Evolutionary conservation across 139 green algal species (phyloP).

Genomic region (Coccomyxa sp.): DNA sequence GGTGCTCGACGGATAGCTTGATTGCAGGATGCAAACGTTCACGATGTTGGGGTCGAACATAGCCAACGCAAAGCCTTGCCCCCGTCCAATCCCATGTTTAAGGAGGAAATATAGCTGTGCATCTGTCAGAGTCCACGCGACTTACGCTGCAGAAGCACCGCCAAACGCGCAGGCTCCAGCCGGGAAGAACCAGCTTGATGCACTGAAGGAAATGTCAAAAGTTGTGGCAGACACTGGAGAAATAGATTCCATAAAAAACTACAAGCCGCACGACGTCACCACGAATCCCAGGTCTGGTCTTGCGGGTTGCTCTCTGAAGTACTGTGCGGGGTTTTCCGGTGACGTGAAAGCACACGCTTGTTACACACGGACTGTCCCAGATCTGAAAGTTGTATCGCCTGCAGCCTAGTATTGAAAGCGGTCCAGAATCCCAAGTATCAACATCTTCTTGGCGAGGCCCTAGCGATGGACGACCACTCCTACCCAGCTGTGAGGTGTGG

Average conservation of each 20-base stretch:
- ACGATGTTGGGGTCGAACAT: too few relatives aligned
- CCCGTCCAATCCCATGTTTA: too few relatives aligned
- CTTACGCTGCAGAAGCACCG: background rate
- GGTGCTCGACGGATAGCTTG: too few relatives aligned
- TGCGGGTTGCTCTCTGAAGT: background rate
- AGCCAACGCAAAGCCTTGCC: too few relatives aligned
- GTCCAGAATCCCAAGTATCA: conserved; percentile 61
- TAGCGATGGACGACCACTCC: conserved; percentile 27
- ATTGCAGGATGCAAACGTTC: too few relatives aligned
- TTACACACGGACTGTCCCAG: background rate
- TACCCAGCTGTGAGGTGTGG: too few relatives aligned
- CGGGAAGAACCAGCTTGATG: conserved; percentile 57
- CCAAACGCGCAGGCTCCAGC: background rate
- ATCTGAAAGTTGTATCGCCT: background rate
- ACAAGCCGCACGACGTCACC: conserved; percentile 68
- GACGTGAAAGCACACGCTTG: background rate
- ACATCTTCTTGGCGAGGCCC: conserved; percentile 50
- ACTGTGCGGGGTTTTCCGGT: background rate
- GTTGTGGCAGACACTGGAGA: conserved; percentile 65
- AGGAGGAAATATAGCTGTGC: too few relatives aligned
- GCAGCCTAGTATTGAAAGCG: conserved; percentile 65
- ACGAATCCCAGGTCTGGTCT: conserved; percentile 69
- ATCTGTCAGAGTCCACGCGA: background rate
- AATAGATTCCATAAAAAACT: conserved; percentile 61
- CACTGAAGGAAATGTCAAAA: conserved; percentile 49